phyloP scores from a whole-genome alignment of 768 basidiomycete species.

The Boletus eberwhitei region DNA sequence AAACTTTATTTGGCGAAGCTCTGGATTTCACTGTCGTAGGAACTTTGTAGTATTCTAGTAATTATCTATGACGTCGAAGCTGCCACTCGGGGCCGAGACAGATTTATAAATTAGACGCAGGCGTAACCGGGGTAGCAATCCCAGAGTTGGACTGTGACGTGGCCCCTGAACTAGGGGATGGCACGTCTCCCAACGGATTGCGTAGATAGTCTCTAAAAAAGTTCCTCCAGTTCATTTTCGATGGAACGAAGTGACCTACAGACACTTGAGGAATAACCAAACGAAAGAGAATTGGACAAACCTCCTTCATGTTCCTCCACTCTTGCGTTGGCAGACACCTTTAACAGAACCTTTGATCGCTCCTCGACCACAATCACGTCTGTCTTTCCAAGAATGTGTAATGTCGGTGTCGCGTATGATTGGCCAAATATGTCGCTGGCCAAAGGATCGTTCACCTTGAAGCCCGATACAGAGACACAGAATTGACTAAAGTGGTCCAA shows the following conservation, averaged over 20 bases:
- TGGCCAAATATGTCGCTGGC: constrained; percentile 47
- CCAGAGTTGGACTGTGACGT: constrained; percentile 44
- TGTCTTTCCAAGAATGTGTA: constrained; percentile 74
- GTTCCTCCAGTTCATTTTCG: constrained; percentile 69
- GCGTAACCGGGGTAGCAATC: constrained; percentile 40
- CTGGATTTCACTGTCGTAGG: background rate
- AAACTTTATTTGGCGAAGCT: background rate
- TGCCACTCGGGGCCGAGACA: background rate
- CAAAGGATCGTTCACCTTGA: constrained; percentile 48
- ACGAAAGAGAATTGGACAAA: constrained; percentile 33
- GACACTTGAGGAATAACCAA: background rate
- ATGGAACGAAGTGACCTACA: constrained; percentile 81
- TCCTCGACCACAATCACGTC: constrained; percentile 75
- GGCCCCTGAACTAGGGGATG: constrained; percentile 39
- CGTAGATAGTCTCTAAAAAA: constrained; percentile 69
- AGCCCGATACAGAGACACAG: constrained; percentile 75
- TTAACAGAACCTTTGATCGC: constrained; percentile 55
- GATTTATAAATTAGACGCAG: constrained; percentile 6
- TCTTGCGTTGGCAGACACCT: constrained; percentile 51
- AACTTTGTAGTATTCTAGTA: background rate
- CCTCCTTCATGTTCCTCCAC: constrained; percentile 81
- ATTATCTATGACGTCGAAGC: constrained; percentile 3
- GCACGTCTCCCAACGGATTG: constrained; percentile 45
- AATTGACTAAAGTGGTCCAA: constrained; percentile 47
- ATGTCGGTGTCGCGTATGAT: constrained; percentile 63